Evolutionary conservation across 495 filamentous ascomycete genomes (phyloP).

Genomic region (Cairneyella variabilis): DNA sequence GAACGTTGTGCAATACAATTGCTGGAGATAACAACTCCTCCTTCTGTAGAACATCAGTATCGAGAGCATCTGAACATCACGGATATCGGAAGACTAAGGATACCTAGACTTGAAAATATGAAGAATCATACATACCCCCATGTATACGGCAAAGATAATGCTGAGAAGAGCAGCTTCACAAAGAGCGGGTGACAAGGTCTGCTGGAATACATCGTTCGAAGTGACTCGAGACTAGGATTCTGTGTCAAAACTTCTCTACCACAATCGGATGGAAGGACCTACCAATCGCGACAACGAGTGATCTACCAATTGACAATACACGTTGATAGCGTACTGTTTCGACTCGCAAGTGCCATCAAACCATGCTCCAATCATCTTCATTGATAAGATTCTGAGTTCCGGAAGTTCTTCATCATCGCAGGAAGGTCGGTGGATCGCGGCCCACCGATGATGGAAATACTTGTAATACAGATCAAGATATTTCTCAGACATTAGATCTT

Average conservation of each 20-base stretch:
- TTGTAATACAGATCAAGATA: conserved; percentile 14
- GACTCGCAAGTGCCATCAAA: conserved; percentile 11
- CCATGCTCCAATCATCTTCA: conserved; percentile 26
- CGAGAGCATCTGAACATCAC: too few species aligned
- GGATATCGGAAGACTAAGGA: neutral
- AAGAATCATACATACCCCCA: too few species aligned
- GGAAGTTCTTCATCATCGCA: neutral
- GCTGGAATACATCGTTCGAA: conserved; percentile 11
- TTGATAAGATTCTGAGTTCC: neutral
- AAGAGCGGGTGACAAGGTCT: conserved; percentile 1
- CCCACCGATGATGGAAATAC: conserved; percentile 23
- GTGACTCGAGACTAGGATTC: conserved; percentile 6
- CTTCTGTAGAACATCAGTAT: conserved; percentile 3
- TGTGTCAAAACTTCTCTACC: neutral
- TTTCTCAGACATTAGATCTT: neutral
- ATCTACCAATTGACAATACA: conserved; percentile 7
- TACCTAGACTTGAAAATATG: too few species aligned
- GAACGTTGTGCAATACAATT: conserved; percentile 10
- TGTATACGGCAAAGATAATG: conserved; percentile 22
- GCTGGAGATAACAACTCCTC: conserved; percentile 6
- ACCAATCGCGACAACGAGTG: conserved; percentile 9
- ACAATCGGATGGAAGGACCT: neutral
- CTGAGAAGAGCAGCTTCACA: conserved; percentile 17
- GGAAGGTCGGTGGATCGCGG: conserved; percentile 18
- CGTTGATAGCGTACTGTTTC: conserved; percentile 7